Evolutionary conservation across 176 grass and related monocot species (phyloP).

Genomic region (Aegilops bicornis): DNA sequence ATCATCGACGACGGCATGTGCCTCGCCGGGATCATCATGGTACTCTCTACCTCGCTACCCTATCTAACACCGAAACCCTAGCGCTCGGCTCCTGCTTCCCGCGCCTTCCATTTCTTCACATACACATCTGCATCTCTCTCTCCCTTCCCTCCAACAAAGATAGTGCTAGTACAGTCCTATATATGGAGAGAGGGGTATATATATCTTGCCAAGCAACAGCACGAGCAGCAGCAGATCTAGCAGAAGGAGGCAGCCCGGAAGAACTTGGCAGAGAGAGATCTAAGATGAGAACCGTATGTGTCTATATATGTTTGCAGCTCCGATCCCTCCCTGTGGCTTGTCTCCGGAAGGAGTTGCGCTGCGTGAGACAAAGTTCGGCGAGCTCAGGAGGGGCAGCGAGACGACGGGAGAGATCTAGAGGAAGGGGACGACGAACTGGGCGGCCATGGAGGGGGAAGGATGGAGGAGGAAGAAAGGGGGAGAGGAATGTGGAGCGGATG

Average conservation of each 20-base stretch:
- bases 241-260: slow-evolving; percentile 26
- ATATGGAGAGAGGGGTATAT: slow-evolving; percentile 10
- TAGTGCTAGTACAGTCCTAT: slow-evolving; percentile 21
- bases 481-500: slow-evolving; percentile 57
- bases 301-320: slow-evolving; percentile 33
- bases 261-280: slow-evolving; percentile 52
- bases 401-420: background rate
- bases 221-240: slow-evolving; percentile 56
- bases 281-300: slow-evolving; percentile 31
- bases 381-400: slow-evolving; percentile 39
- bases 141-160: background rate
- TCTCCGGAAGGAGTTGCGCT: slow-evolving; percentile 16
- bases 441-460: slow-evolving; percentile 37
- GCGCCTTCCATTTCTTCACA: slow-evolving; percentile 42
- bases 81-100: slow-evolving; percentile 8
- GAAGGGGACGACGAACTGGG: slow-evolving; percentile 30
- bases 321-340: slow-evolving; percentile 14
- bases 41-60: slow-evolving; percentile 5
- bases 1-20: slow-evolving; percentile 87
- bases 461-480: slow-evolving; percentile 30
- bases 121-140: background rate
- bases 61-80: slow-evolving; percentile 44
- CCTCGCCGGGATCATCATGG: slow-evolving; percentile 95
- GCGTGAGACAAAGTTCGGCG: slow-evolving; percentile 29
- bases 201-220: slow-evolving; percentile 41